Evolutionary conservation across 2,329 filamentous ascomycete genomes (phyloP), one percentile per base, ranked within the genome.

Genomic region (Dactylellina haptotyla): DNA sequence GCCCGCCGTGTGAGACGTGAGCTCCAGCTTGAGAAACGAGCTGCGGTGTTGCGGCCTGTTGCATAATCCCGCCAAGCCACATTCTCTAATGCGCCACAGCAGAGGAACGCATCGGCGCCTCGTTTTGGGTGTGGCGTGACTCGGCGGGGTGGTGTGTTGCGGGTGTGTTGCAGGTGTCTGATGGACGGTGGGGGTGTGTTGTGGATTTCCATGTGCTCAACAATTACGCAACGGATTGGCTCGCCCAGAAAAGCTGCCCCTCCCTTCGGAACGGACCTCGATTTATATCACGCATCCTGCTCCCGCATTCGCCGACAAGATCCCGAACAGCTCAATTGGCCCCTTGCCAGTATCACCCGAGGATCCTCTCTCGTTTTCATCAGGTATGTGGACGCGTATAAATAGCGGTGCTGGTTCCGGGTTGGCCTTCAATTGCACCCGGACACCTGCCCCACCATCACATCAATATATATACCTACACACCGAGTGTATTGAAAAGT

Each of bases 51-150:
- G 37, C 18, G 45, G 14, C n/a, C 23, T 51, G 46, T n/a, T 51
- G 46, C 23, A 48, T 12, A 30, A 28, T 8, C 25, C 30, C 6
- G 6, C 14, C 6, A 34, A 34, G 30, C 30, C 30, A 6, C 30
- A 34, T 34, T 34, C 30, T 14, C 6, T 34, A 34, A 34, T 34
- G 14, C 6, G 6, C 6, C 30, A 34, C 30, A 34, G 6, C 30
- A n/a, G n/a, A n/a, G n/a, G n/a, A n/a, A n/a, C n/a, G n/a, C n/a
- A n/a, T n/a, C n/a, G n/a, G n/a, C n/a, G n/a, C n/a, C n/a, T n/a
- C n/a, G 23, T 23, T 9, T n/a, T 43, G 4, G 41, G 18, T 39
- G 50, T 54, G 50, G 30, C 30, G 50, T 54, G 50, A 54, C 41
- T n/a, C n/a, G n/a, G 37, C 14, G 18, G 14, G 37, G 37, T n/a